Evolutionary conservation across 495 filamentous ascomycete genomes (phyloP), one percentile per base, ranked within the genome.

Genomic region (Tirmania nivea): DNA sequence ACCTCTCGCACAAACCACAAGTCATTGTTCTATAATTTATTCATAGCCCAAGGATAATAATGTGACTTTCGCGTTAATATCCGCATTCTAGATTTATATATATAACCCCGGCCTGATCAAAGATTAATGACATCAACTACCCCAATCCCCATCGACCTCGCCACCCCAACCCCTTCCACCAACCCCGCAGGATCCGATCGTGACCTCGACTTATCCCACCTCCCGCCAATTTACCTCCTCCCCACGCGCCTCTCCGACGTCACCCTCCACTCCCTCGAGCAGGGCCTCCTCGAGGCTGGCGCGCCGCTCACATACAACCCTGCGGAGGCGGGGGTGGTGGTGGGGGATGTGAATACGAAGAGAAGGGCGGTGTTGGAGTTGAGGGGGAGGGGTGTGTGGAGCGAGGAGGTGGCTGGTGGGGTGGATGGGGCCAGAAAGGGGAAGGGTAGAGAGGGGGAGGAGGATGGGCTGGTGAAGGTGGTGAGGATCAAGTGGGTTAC

Each of bases 331-430:
- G 71, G 71, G 10, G 54, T 95, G 1, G 64, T 95, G 5, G 67
- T 97, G 19, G 85, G 80, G 0, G 83, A 77, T 52, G 71, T 93
- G 31, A 68, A 67, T 0, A 79, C 77, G 49, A 56, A 58, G 36
- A 55, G 63, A 16, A 53, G 37, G 14, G 56, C 20, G 8, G 51
- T 60, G 21, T 16, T 60, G 10, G 50, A 60, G 34, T 49, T 56
- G 11, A 56, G 49, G 10, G 17, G 48, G 8, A 51, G 48, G 16
- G 53, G 55, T 21, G 49, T 31, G 7, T 51, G 67, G 70, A 3
- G 82, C 90, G 62, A 86, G 87, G 8, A 71, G 71, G 10, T 54
- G 95, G 1, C 63, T 95, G 5, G 67, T 97, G 19, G 85, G 80
- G 0, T 82, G 77, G 52, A 72, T 93, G 31, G 68, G 67, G 0